These are phyloP conservation scores for Gliomastix tumulicola DNA, from an alignment of 2,329 filamentous ascomycete species.

Conservation along the genomic window DNA sequence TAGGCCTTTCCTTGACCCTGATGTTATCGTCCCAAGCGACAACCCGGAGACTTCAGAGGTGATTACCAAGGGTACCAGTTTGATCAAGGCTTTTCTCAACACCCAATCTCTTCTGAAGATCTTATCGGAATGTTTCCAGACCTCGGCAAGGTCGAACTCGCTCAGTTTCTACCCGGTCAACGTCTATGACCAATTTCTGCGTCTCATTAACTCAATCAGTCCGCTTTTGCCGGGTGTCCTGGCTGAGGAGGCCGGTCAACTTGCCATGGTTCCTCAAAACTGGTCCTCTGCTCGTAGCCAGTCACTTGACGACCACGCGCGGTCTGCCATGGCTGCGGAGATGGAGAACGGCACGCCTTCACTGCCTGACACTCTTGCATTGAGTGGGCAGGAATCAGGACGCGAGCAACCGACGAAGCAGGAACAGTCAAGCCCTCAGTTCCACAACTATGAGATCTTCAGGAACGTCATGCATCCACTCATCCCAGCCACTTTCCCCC, in stretches of 20 bases:
- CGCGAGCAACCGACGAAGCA: constrained; percentile 27
- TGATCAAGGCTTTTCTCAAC: constrained; percentile 72
- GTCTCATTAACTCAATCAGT: constrained; percentile 69
- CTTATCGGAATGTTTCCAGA: constrained; percentile 67
- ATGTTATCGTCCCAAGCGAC: constrained; percentile 19
- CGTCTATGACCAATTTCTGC: constrained; percentile 74
- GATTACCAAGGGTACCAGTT: constrained; percentile 60
- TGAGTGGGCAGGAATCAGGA: too few species aligned
- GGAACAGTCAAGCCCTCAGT: constrained; percentile 36
- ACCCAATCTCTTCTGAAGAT: constrained; percentile 71
- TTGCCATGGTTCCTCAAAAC: constrained; percentile 64
- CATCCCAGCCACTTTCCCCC: constrained; percentile 71
- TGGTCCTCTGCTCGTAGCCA: constrained; percentile 34
- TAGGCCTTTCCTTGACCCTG: constrained; percentile 51
- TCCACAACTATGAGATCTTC: constrained; percentile 70
- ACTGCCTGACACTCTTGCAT: constrained; percentile 22
- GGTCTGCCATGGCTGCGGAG: background rate
- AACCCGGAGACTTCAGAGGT: constrained; percentile 27
- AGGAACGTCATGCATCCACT: constrained; percentile 72
- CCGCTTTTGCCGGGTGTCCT: constrained; percentile 72
- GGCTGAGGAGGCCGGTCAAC: constrained; percentile 75
- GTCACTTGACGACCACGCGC: background rate
- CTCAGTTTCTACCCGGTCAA: constrained; percentile 71
- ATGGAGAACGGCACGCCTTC: constrained; percentile 9
- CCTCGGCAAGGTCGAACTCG: constrained; percentile 51